Evolutionary conservation across 2,329 filamentous ascomycete genomes (phyloP).

Genomic region (Cytospora paraplurivora): DNA sequence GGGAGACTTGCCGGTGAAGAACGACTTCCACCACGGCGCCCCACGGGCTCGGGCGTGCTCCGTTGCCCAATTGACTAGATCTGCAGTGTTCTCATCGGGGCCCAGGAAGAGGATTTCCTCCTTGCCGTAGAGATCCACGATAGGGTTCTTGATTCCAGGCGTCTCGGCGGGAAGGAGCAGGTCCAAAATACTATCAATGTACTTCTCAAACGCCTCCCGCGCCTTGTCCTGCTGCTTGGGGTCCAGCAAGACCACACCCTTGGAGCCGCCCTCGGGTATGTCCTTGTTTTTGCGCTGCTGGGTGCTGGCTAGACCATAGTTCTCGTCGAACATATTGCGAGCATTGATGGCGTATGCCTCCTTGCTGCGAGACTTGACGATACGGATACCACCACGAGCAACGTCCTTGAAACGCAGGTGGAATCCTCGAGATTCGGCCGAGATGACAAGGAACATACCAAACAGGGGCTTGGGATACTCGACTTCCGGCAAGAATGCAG

Average conservation of each 20-base stretch:
- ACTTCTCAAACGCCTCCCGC: conserved; percentile 94
- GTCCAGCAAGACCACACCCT: conserved; percentile 95
- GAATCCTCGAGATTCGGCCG: conserved; percentile 94
- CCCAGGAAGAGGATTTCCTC: conserved; percentile 98
- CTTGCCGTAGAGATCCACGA: conserved; percentile 93
- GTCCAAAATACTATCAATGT: conserved; percentile 98
- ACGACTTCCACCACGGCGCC: conserved; percentile 99
- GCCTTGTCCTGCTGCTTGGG: conserved; percentile 92
- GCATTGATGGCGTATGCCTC: conserved; percentile 97
- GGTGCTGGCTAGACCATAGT: conserved; percentile 96
- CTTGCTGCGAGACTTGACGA: conserved; percentile 96
- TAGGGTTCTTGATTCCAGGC: conserved; percentile 97
- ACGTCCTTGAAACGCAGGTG: conserved; percentile 98
- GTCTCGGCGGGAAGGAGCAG: conserved; percentile 86
- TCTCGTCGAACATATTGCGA: conserved; percentile 95
- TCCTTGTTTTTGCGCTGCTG: conserved; percentile 99
- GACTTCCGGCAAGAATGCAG: conserved; percentile 81
- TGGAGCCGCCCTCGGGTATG: conserved; percentile 96
- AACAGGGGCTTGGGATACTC: conserved; percentile 95
- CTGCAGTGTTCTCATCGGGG: conserved; percentile 97
- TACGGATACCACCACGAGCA: conserved; percentile 93
- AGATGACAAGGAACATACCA: conserved; percentile 98
- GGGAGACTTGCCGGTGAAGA: conserved; percentile 98
- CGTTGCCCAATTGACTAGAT: conserved; percentile 98
- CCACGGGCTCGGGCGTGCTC: conserved; percentile 85